phyloP scores from a whole-genome alignment of 1,139 yeast species.

The Suhomyces guaymorum region DNA sequence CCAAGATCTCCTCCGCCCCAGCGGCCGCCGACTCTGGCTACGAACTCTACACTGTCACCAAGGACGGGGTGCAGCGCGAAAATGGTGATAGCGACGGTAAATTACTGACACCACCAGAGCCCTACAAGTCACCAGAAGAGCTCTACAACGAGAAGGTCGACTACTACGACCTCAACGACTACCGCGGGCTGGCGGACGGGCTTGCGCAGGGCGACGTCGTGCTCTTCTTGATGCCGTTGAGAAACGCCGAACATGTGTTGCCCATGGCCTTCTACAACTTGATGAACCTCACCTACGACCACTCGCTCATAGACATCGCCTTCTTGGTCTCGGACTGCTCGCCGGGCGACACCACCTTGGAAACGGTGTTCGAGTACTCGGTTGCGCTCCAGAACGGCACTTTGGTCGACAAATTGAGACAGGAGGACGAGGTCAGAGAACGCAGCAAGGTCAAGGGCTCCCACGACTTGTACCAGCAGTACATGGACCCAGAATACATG shows the following conservation, averaged over 20 bases:
- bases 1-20: conserved; percentile 2
- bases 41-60: conserved; percentile 39
- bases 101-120: conserved; percentile 3
- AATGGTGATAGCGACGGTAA: no score
- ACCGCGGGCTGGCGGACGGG: conserved; percentile 57
- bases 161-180: conserved; percentile 61
- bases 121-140: conserved; percentile 18
- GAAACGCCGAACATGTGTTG: conserved; percentile 79
- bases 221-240: conserved; percentile 70
- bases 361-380: conserved; percentile 64
- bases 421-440: conserved; percentile 36
- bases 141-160: conserved; percentile 46
- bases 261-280: conserved; percentile 83
- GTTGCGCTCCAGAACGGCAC: conserved; percentile 73
- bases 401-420: conserved; percentile 49
- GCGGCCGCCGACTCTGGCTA: conserved; percentile 15
- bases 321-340: conserved; percentile 85
- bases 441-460: conserved; percentile 47
- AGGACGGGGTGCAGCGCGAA: conserved; percentile 33
- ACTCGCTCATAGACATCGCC: conserved; percentile 76
- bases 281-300: conserved; percentile 85
- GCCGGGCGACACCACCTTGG: conserved; percentile 70
- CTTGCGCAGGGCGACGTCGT: conserved; percentile 61
- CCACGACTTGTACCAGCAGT: conserved; percentile 60
- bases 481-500: conserved; percentile 69